A percentile compares a stretch with the other conserved stretches of the same genome.
phyloP scores from a whole-genome alignment of 2,329 filamentous ascomycete species.

The Akanthomyces lecanii region DNA sequence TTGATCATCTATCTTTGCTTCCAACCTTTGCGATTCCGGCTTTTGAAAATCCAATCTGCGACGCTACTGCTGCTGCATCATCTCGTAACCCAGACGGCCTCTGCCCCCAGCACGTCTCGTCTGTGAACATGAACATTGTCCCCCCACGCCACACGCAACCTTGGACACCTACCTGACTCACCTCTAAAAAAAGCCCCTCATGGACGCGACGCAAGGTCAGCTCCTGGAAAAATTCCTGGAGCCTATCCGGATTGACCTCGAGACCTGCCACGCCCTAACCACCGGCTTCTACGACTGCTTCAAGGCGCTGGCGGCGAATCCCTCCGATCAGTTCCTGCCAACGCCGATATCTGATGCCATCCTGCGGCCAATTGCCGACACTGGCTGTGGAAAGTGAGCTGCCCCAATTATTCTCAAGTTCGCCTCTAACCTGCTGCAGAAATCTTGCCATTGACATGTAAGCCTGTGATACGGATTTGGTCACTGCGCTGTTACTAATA shows the following conservation, averaged over 20 bases:
- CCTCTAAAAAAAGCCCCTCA: background rate
- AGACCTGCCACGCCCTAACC: slow-evolving; percentile 44
- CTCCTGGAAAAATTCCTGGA: slow-evolving; percentile 43
- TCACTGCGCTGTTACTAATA: slow-evolving; percentile 28
- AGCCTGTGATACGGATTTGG: slow-evolving; percentile 25
- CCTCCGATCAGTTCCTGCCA: slow-evolving; percentile 52
- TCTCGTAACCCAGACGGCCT: background rate
- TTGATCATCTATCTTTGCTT: background rate
- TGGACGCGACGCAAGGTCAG: slow-evolving; percentile 24
- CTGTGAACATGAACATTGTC: slow-evolving; percentile 7
- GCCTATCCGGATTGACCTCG: slow-evolving; percentile 46
- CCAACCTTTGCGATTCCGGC: background rate
- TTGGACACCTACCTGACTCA: slow-evolving; percentile 12
- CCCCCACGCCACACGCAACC: slow-evolving; percentile 1
- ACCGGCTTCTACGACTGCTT: slow-evolving; percentile 46
- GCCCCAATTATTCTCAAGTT: background rate
- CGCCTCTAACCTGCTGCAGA: slow-evolving; percentile 30
- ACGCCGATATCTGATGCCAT: slow-evolving; percentile 60
- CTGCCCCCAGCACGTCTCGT: background rate
- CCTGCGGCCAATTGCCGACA: slow-evolving; percentile 42
- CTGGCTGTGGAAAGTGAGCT: slow-evolving; percentile 47
- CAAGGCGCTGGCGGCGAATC: slow-evolving; percentile 46
- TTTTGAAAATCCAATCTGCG: background rate
- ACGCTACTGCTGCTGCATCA: background rate
- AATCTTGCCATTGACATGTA: slow-evolving; percentile 64